Conservation (phyloP, 2,329 filamentous ascomycete species). For the Trichoderma polysporum region DNA sequence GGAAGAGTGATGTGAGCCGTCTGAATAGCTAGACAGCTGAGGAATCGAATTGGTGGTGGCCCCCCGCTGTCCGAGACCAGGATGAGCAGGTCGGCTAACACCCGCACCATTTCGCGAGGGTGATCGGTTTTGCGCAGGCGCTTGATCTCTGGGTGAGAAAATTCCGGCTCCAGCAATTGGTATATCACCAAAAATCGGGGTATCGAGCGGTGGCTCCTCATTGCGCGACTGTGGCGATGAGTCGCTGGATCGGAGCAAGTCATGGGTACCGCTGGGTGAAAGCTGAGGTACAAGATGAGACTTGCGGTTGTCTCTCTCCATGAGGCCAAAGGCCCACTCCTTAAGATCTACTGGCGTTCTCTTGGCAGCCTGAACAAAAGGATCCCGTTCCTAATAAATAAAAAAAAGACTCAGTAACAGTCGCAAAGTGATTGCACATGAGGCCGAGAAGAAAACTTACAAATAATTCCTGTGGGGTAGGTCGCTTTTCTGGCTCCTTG, state of each 20-base stretch:
- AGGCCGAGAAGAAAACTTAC: slow-evolving; percentile 52
- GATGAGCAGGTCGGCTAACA: slow-evolving; percentile 48
- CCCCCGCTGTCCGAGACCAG: slow-evolving; percentile 54
- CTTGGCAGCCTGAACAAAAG: slow-evolving; percentile 95
- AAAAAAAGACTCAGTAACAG: slow-evolving; percentile 17
- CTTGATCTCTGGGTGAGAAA: slow-evolving; percentile 53
- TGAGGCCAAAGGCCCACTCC: slow-evolving; percentile 90
- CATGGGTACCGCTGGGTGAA: slow-evolving; percentile 66
- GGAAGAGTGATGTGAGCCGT: slow-evolving; percentile 42
- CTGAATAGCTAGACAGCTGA: slow-evolving; percentile 42
- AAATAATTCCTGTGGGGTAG: slow-evolving; percentile 90
- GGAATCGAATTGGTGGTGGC: slow-evolving; percentile 54
- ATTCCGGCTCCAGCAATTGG: slow-evolving; percentile 60
- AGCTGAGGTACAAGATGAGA: slow-evolving; percentile 83
- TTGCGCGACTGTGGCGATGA: slow-evolving; percentile 51
- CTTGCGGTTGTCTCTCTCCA: slow-evolving; percentile 94
- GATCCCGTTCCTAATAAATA: slow-evolving; percentile 71
- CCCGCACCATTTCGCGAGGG: slow-evolving; percentile 51
- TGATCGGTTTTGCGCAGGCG: slow-evolving; percentile 49
- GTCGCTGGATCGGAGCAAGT: slow-evolving; percentile 66
- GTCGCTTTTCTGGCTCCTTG: slow-evolving; percentile 84
- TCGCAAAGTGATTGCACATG: not conserved
- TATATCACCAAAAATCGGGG: slow-evolving; percentile 71
- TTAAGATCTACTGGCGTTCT: slow-evolving; percentile 90
- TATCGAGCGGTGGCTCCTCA: slow-evolving; percentile 50